These are phyloP conservation scores for Zelopaecilomyces penicillatus DNA, from an alignment of 2,329 filamentous ascomycete genomes.

Conservation along the genomic window DNA sequence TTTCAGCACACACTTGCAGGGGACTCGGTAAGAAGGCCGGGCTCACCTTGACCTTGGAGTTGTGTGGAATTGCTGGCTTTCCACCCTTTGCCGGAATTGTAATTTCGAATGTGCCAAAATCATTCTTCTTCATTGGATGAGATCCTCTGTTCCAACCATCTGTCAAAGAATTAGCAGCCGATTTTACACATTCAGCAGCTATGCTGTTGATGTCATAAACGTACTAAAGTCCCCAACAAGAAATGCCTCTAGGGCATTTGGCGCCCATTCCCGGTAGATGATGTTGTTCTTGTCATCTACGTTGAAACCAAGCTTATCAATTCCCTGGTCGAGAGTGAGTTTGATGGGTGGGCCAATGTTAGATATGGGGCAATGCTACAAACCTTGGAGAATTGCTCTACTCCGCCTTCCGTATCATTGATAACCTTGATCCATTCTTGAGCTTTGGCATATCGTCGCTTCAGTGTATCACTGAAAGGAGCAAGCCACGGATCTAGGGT, in stretches of 20 bases:
- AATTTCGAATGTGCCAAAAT: constrained; percentile 82
- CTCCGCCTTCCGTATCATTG: constrained; percentile 72
- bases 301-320: constrained; percentile 79
- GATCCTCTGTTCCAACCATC: constrained; percentile 80
- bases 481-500: constrained; percentile 82
- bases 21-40: too few relatives aligned
- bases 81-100: constrained; percentile 65
- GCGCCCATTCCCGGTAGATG: constrained; percentile 91
- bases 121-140: constrained; percentile 79
- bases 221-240: constrained; percentile 91
- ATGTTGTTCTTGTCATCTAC: constrained; percentile 77
- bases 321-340: constrained; percentile 50
- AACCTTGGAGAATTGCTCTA: constrained; percentile 86
- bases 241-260: constrained; percentile 75
- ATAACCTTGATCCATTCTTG: constrained; percentile 83
- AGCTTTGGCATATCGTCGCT: constrained; percentile 67
- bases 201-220: constrained; percentile 19
- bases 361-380: neutral
- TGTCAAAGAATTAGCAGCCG: constrained; percentile 23
- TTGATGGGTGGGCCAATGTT: neutral
- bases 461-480: constrained; percentile 72
- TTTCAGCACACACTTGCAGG: neutral
- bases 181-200: neutral
- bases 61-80: constrained; percentile 73
- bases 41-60: constrained; percentile 87